phyloP scores from a whole-genome alignment of 495 filamentous ascomycete genomes.

The Letharia columbiana region DNA sequence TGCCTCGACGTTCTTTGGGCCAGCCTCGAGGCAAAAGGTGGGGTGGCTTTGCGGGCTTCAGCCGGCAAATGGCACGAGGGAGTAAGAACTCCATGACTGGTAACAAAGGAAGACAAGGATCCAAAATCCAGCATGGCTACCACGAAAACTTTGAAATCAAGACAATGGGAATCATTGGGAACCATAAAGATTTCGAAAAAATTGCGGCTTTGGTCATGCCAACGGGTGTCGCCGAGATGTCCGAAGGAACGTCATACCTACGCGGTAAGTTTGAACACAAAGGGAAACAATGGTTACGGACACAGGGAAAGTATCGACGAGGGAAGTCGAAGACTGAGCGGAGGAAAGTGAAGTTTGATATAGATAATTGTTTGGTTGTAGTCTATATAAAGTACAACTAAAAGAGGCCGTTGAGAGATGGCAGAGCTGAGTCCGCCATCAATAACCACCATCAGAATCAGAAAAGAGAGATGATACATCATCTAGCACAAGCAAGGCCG shows the following conservation, averaged over 20 bases:
- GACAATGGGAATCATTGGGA: neutral
- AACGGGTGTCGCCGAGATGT: neutral
- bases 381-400: slow-evolving; percentile 2
- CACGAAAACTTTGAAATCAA: neutral
- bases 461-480: neutral
- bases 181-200: neutral
- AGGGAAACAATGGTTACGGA: neutral
- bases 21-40: slow-evolving; percentile 1
- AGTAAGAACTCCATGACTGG: slow-evolving; percentile 8
- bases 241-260: neutral
- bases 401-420: slow-evolving; percentile 1
- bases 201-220: neutral
- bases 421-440: slow-evolving; percentile 2
- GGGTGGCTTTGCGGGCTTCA: slow-evolving; percentile 9
- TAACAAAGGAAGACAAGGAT: neutral
- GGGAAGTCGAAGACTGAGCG: neutral
- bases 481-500: neutral
- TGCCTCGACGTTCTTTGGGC: slow-evolving; percentile 7
- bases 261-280: neutral
- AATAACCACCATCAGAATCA: neutral
- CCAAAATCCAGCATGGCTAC: neutral
- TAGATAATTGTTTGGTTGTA: neutral
- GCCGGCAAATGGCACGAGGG: slow-evolving; percentile 21
- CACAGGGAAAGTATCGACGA: neutral
- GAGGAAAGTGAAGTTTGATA: neutral